phyloP scores from a whole-genome alignment of 139 green algal species.

The Chlorella sp. region DNA sequence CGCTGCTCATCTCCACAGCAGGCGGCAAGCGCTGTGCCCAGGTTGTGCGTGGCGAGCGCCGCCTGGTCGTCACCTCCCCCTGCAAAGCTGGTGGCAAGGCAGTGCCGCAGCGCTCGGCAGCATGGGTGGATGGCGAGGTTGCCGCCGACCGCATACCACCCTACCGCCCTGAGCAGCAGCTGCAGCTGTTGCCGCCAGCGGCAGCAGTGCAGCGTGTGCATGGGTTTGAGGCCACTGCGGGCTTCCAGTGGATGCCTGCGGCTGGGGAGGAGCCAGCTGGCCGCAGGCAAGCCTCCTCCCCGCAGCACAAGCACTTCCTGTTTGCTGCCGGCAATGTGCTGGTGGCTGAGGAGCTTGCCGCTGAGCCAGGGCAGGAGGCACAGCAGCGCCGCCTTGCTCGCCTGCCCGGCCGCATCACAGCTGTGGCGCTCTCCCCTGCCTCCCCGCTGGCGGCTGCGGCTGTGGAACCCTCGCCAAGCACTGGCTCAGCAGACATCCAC shows the following conservation, averaged over 20 bases:
- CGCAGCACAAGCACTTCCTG: not conserved
- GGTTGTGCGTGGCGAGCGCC: constrained; percentile 6
- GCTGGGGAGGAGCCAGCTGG: not conserved
- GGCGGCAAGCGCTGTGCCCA: not conserved
- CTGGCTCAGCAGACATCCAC: constrained; percentile 3
- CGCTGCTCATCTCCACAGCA: constrained; percentile 6
- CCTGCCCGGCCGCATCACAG: constrained; percentile 12
- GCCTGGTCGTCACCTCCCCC: constrained; percentile 11
- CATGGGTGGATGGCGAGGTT: constrained; percentile 12
- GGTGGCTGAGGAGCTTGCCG: constrained; percentile 41
- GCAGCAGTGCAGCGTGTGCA: not conserved
- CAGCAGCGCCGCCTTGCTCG: constrained; percentile 6
- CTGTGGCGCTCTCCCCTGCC: not conserved
- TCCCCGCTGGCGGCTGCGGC: not conserved
- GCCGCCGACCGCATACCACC: not conserved
- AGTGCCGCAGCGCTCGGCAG: not conserved
- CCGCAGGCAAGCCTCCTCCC: no score
- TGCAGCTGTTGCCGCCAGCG: constrained; percentile 3
- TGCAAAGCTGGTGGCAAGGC: not conserved
- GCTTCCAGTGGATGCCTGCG: not conserved
- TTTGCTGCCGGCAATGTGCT: constrained; percentile 35
- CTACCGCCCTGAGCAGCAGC: constrained; percentile 8
- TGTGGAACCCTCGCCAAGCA: not conserved
- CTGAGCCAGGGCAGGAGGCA: not conserved
- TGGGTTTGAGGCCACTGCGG: not conserved